A percentile compares a stretch with the other conserved stretches of the same genome.
Evolutionary conservation across 257 asterid genomes (phyloP).

Genomic region (Fraxinus anomala): DNA sequence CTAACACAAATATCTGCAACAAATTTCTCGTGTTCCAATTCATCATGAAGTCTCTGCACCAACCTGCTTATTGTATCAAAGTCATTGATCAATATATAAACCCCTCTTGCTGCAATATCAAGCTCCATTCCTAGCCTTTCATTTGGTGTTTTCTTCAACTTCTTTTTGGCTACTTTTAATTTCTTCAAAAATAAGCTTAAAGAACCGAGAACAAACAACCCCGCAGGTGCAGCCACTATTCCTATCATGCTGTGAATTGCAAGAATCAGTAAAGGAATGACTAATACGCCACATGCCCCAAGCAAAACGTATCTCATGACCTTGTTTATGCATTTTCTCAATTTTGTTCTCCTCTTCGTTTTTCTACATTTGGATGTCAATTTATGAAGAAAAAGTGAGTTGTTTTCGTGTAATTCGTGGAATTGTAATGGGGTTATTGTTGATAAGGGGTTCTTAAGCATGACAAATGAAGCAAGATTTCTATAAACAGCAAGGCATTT

Average conservation of each 20-base stretch:
- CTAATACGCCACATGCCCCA: constrained; percentile 35
- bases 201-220: constrained; percentile 18
- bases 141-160: constrained; percentile 1
- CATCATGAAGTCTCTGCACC: constrained; percentile 50
- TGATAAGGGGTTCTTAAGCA: constrained; percentile 50
- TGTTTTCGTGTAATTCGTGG: constrained; percentile 42
- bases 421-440: constrained; percentile 37
- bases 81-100: constrained; percentile 58
- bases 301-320: constrained; percentile 31
- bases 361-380: constrained; percentile 42
- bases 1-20: constrained; percentile 48
- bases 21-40: constrained; percentile 55
- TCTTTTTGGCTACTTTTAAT: constrained; percentile 8
- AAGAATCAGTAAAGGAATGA: constrained; percentile 33
- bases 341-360: constrained; percentile 40
- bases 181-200: constrained; percentile 28
- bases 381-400: constrained; percentile 37
- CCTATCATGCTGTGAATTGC: constrained; percentile 42
- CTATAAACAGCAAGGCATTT: constrained; percentile 28
- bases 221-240: constrained; percentile 35
- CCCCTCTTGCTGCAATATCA: constrained; percentile 70
- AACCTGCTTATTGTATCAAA: constrained; percentile 58
- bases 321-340: constrained; percentile 33
- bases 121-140: constrained; percentile 43
- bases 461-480: constrained; percentile 44